Evolutionary conservation across 2,329 filamentous ascomycete genomes (phyloP).

Genomic region (Stemphylium beticola): DNA sequence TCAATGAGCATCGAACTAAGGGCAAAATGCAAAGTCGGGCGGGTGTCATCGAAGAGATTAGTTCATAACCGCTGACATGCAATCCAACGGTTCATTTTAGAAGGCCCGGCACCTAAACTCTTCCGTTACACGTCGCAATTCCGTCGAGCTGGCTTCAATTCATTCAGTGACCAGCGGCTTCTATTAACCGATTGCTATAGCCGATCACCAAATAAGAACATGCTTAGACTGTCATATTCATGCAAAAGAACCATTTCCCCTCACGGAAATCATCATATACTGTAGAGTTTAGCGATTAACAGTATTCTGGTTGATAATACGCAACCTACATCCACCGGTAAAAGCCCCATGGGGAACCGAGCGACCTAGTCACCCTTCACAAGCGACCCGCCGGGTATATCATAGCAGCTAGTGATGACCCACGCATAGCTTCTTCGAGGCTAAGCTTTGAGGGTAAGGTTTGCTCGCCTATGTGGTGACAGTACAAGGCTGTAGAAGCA

Average conservation of each 20-base stretch:
- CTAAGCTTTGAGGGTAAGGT: not conserved
- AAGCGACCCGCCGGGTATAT: constrained; percentile 10
- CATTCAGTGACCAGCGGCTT: too few relatives aligned
- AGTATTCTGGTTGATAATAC: not conserved
- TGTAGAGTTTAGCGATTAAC: not conserved
- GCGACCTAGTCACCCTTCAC: not conserved
- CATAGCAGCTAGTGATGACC: not conserved
- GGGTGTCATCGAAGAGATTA: too few relatives aligned
- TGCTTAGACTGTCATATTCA: not conserved
- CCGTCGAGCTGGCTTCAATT: too few relatives aligned
- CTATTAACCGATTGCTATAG: not conserved
- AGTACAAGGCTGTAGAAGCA: not conserved
- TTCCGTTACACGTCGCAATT: too few relatives aligned
- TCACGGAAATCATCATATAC: not conserved
- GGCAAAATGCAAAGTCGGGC: too few relatives aligned
- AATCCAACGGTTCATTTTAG: too few relatives aligned
- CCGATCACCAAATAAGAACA: not conserved
- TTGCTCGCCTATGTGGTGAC: not conserved
- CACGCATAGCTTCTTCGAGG: not conserved
- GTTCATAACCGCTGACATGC: too few relatives aligned
- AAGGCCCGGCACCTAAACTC: too few relatives aligned
- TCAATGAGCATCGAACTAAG: not conserved
- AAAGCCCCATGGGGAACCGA: constrained; percentile 4
- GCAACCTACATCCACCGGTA: constrained; percentile 2
- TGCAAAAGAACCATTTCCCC: not conserved